Base-by-base conservation (phyloP, 371 early-diverging fungal species). In the Mortierella sp. region DNA sequence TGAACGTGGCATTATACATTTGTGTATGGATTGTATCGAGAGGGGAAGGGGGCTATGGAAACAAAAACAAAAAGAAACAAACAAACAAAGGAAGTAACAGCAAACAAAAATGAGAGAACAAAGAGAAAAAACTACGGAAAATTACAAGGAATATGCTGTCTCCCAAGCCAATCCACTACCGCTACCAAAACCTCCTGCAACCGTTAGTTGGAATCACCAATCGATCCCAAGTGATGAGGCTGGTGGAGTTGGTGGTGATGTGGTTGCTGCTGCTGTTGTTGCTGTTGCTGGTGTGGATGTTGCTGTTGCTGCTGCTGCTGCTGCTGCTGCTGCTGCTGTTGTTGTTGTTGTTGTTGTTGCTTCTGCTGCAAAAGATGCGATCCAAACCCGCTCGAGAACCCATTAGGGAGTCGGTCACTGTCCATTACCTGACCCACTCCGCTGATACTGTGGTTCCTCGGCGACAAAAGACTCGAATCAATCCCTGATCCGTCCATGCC, bases 281-380 rank as follows among this genome's bases (percentile, higher is more conserved):
- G 47, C 19, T 47, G 47, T 19, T 47, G 47, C 19, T 55, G 64
- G 19, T 26, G 71, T 16, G 48, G 16, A 58, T 58, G 37, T 58
- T 58, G 58, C 16, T 55, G 58, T 55, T 55, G 58, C 47, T 47
- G 47, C 22, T 47, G 47, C 19, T 47, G 47, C 13, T 47, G 47
- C 19, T 55, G 64, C 31, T 26, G 71, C 29, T 68, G 68, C 10
- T 70, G 70, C 0, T 37, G 39, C 31, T 73, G 74, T 13, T 58
- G 77, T 16, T 76, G 77, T 29, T 53, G 79, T 26, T 79, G 79
- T 31, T 74, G 79, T 14, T 69, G 73, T n/a, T 77, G 68, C 44
- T 79, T 67, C 37, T 75, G 79, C 24, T 68, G 80, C 9, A 67
- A 64, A 29, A 64, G 69, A 40, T 72, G 79, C 22, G 66, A 5